Evolutionary conservation across 164 flowering plant species (phyloP).

Genomic region (Chloranthus sessilifolius): DNA sequence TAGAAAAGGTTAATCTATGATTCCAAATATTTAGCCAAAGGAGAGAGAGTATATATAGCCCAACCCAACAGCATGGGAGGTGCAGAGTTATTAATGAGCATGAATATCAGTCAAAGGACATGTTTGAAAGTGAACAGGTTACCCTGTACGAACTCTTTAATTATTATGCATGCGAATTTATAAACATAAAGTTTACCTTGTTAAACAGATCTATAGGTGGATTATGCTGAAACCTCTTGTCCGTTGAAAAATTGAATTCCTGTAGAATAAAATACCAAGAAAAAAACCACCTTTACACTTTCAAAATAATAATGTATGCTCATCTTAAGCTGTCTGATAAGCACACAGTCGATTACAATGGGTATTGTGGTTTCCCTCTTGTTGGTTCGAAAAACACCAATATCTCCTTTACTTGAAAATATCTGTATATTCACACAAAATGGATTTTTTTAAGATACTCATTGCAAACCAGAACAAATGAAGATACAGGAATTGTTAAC

Average conservation of each 20-base stretch:
- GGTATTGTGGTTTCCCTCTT: constrained; percentile 67
- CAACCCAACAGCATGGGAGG: too few species aligned
- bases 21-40: too few species aligned
- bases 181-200: too few species aligned
- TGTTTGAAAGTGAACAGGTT: too few species aligned
- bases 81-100: too few species aligned
- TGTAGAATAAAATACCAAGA: constrained; percentile 18
- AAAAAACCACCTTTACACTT: background rate
- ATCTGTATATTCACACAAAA: constrained; percentile 41
- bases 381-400: constrained; percentile 63
- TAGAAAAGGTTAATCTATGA: too few species aligned
- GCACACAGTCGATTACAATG: constrained; percentile 33
- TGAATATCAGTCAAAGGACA: too few species aligned
- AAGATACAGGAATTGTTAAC: background rate
- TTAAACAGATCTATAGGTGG: constrained; percentile 75
- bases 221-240: constrained; percentile 49
- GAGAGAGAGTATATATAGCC: too few species aligned
- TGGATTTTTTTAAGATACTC: background rate
- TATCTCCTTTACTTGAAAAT: constrained; percentile 79
- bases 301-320: background rate
- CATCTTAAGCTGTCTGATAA: constrained; percentile 3
- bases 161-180: too few species aligned
- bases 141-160: too few species aligned
- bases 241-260: constrained; percentile 72
- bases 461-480: background rate